Percentiles rank a stretch among this genome's conserved stretches.
Evolutionary conservation across 495 filamentous ascomycete species (phyloP).

Genomic region (Lepraria neglecta): DNA sequence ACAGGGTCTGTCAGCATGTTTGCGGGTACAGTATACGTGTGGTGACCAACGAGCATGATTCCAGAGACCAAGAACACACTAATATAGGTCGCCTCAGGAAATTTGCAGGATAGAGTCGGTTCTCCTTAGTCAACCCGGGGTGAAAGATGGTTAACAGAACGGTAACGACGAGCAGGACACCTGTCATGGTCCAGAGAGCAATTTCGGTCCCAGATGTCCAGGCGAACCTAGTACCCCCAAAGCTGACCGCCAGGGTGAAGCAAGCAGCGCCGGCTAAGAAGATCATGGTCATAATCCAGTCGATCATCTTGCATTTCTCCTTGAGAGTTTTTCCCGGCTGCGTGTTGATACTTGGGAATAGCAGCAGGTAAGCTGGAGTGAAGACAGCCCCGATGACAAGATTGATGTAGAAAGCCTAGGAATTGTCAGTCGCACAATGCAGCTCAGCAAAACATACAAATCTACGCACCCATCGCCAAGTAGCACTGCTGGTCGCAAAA

Average conservation of each 20-base stretch:
- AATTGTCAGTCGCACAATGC: not conserved
- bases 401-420: slow-evolving; percentile 67
- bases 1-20: no score
- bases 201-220: slow-evolving; percentile 45
- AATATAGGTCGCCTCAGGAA: not conserved
- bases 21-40: slow-evolving; percentile 28
- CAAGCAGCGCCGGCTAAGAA: slow-evolving; percentile 39
- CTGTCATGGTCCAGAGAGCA: slow-evolving; percentile 42
- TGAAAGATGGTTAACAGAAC: slow-evolving; percentile 18
- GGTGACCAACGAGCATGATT: not conserved
- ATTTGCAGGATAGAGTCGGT: not conserved
- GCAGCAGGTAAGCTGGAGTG: slow-evolving; percentile 50
- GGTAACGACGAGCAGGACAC: slow-evolving; percentile 39
- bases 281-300: slow-evolving; percentile 34
- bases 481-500: slow-evolving; percentile 31
- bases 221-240: slow-evolving; percentile 30
- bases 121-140: not conserved
- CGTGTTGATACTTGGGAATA: slow-evolving; percentile 41
- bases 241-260: slow-evolving; percentile 46
- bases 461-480: slow-evolving; percentile 42
- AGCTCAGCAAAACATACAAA: not conserved
- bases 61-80: slow-evolving; percentile 22
- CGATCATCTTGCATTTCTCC: slow-evolving; percentile 20
- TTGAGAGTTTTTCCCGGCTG: no score
- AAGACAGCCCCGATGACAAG: slow-evolving; percentile 49